phyloP scores from a whole-genome alignment of 2,329 filamentous ascomycete genomes.

The Endothia cerciana region DNA sequence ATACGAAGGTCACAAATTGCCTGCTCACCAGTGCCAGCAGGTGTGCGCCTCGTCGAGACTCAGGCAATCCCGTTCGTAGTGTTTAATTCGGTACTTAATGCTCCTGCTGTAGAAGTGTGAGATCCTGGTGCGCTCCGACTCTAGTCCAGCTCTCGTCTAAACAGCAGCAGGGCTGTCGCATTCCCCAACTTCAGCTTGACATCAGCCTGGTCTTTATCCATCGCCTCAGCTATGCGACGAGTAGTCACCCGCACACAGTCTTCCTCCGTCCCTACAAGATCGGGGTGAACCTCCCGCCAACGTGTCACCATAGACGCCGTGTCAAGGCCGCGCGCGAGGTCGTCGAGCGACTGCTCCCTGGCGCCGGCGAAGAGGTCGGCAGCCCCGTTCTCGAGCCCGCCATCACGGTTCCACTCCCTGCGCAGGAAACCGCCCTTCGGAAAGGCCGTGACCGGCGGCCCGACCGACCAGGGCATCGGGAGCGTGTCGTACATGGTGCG shows the following conservation, averaged over 20 bases:
- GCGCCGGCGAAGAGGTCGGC: constrained; percentile 36
- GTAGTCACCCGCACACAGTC: constrained; percentile 37
- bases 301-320: constrained; percentile 45
- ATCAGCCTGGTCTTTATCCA: constrained; percentile 4
- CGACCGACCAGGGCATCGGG: constrained; percentile 47
- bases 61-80: too few relatives aligned
- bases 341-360: constrained; percentile 32
- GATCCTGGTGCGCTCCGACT: background rate
- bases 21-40: too few relatives aligned
- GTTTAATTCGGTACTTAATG: too few relatives aligned
- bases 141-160: background rate
- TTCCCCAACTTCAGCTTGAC: background rate
- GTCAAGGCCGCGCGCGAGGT: constrained; percentile 34
- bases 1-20: too few relatives aligned
- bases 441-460: constrained; percentile 25
- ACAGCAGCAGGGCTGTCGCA: constrained; percentile 1
- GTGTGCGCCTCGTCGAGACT: too few relatives aligned
- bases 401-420: constrained; percentile 42
- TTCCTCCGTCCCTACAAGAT: constrained; percentile 40
- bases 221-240: constrained; percentile 8
- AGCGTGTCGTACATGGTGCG: constrained; percentile 46
- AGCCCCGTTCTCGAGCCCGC: constrained; percentile 32
- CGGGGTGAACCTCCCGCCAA: constrained; percentile 44
- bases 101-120: too few relatives aligned
- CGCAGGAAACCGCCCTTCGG: constrained; percentile 36